These are phyloP conservation scores for Beauveria medogensis DNA, from an alignment of 2,329 filamentous ascomycete genomes.

Conservation along the genomic window DNA sequence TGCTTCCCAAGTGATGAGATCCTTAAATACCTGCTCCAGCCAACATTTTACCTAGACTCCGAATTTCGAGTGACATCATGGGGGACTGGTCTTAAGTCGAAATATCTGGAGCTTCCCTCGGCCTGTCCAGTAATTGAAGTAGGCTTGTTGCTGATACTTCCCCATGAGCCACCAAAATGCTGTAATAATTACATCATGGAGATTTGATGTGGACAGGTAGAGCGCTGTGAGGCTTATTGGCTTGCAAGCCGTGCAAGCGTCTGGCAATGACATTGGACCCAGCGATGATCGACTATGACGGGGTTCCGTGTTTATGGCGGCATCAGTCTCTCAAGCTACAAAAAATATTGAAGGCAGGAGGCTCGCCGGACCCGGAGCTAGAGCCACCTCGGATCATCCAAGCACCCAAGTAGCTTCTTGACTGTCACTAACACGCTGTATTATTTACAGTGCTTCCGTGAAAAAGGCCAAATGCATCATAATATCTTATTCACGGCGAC, in stretches of 20 bases:
- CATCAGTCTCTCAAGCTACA: not conserved
- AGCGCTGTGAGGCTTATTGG: not conserved
- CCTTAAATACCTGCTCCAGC: not conserved
- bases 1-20: not conserved
- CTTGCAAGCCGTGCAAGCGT: not conserved
- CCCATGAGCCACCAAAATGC: not conserved
- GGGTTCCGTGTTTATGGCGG: not conserved
- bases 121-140: not conserved
- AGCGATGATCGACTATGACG: not conserved
- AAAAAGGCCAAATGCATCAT: not conserved
- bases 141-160: not conserved
- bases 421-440: not conserved
- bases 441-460: not conserved
- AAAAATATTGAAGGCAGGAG: too few species aligned
- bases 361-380: not conserved
- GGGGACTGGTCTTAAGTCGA: not conserved
- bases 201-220: not conserved
- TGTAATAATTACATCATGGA: slow-evolving; percentile 9
- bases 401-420: not conserved
- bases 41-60: too few species aligned
- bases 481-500: too few species aligned
- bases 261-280: not conserved
- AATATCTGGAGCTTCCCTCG: not conserved
- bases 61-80: slow-evolving; percentile 1
- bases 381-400: not conserved